Evolutionary conservation across 306 rosid species (phyloP).

Genomic region (Fragaria iinumae): DNA sequence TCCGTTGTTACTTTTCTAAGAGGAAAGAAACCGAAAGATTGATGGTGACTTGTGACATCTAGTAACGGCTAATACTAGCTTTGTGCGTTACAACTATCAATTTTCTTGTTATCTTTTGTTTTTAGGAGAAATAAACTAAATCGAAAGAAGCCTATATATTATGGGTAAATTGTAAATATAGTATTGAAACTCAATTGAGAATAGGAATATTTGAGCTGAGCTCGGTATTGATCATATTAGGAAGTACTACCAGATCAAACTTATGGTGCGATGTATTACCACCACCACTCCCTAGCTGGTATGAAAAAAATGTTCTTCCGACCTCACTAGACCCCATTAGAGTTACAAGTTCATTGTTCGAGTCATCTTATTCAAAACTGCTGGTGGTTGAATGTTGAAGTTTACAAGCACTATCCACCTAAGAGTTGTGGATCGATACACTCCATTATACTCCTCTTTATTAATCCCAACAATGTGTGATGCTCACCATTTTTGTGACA

Average conservation of each 20-base stretch:
- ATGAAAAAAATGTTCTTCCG: no score
- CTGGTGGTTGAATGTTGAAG: not conserved
- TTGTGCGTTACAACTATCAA: no score
- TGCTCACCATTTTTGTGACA: slow-evolving; percentile 15
- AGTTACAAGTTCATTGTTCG: not conserved
- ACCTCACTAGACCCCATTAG: not conserved
- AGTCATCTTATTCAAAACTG: not conserved
- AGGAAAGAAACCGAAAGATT: not conserved
- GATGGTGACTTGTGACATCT: not conserved
- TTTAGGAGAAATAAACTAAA: no score
- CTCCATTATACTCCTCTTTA: not conserved
- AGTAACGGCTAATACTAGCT: no score
- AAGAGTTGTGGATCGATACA: not conserved
- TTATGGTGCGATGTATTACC: not conserved
- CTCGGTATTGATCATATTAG: no score
- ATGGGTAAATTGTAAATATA: no score
- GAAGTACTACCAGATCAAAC: not conserved
- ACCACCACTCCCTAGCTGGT: not conserved
- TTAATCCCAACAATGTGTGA: not conserved
- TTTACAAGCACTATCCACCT: not conserved
- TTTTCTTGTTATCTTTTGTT: no score
- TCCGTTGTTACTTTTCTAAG: no score
- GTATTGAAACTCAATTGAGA: no score
- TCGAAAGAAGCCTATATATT: no score
- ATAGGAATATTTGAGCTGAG: no score